phyloP scores from a whole-genome alignment of 495 filamentous ascomycete species.

The Xylaria curta region DNA sequence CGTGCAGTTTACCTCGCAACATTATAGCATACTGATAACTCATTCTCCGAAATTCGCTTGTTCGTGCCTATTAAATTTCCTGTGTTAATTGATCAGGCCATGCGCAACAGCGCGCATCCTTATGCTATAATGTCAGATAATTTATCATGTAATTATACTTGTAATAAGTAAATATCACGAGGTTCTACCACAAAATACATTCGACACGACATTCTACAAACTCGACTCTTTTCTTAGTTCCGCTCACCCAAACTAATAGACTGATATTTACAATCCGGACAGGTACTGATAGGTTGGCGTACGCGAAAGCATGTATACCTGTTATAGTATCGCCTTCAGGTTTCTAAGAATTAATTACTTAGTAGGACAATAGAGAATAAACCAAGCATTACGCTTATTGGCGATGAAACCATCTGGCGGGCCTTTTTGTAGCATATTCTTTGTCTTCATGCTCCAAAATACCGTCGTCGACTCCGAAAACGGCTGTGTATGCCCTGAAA shows the following conservation, averaged over 20 bases:
- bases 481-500: background rate
- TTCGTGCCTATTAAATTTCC: background rate
- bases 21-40: background rate
- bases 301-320: background rate
- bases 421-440: background rate
- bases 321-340: background rate
- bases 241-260: background rate
- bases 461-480: background rate
- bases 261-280: background rate
- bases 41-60: background rate
- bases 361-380: background rate
- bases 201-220: background rate
- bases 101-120: background rate
- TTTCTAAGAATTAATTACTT: background rate
- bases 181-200: background rate
- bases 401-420: background rate
- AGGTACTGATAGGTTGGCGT: background rate
- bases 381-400: background rate
- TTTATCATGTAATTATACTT: background rate
- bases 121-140: background rate
- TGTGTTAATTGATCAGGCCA: background rate
- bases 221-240: background rate
- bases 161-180: background rate
- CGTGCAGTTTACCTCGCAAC: background rate
- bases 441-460: background rate